Base-by-base conservation (phyloP, 2,329 filamentous ascomycete genomes). In the Scleromitrula shiraiana region DNA sequence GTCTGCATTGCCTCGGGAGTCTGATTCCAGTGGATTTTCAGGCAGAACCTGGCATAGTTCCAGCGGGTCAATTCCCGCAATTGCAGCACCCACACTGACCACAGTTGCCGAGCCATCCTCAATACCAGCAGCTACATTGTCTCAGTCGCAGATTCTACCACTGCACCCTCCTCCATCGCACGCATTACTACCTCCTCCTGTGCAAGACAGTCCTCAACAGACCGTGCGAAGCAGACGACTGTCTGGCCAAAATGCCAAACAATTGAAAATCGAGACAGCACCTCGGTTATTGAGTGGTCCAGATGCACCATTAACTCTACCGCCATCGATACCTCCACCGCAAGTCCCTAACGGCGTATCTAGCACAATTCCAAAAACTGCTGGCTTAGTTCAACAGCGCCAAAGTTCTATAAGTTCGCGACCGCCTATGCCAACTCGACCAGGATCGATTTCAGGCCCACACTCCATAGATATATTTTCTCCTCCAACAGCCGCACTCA, bases 201-300 rank as follows among this genome's bases (percentile, higher is more conserved):
- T 69, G 72, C 42, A 59, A 72, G 27, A 49, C 19, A 35, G 41
- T 30, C 56, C 59, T 10, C 57, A 64, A 19, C 66, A 65, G 49
- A 74, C 80, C 33, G 85, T 94, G 43, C 78, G 87, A 45, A 87
- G 77, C 57, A 78, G 90, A 51, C 78, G 90, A 53, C 69, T 95
- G 26, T 95, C 90, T 3, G 86, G 85, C 7, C 83, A 88, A 58
- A 88, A 87, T 58, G 70, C 78, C 12, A 90, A 86, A 63, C 85
- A 90, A 60, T 71, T 97, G 42, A 95, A 89, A 68, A 96, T 97
- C 48, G 88, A 96, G 65, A 96, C 89, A 3, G 47, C 58, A n/a
- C 39, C 50, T 8, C 59, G 50, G 38, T 33, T 50, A 9, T 35
- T 52, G 15, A 38, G 42, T 22, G 52, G 42, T n/a, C 49, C 50